These are phyloP conservation scores for Ustulina deusta DNA, from an alignment of 2,329 filamentous ascomycete genomes.

Conservation along the genomic window DNA sequence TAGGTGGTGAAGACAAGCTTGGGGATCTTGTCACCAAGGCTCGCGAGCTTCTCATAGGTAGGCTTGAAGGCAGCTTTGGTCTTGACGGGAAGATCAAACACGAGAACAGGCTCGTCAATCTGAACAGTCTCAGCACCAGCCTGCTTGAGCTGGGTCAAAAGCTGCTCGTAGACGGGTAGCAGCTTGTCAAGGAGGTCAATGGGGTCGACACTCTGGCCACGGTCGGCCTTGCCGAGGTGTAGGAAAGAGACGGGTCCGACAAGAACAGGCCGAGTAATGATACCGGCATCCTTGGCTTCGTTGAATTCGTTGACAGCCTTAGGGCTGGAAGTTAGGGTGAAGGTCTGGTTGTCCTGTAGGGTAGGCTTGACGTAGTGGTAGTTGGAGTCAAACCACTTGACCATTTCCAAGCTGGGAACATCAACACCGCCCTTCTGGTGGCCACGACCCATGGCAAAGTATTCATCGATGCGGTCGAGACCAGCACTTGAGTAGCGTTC, in stretches of 20 bases:
- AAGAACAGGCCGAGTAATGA: slow-evolving; percentile 91
- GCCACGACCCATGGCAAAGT: slow-evolving; percentile 99
- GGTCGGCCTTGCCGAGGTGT: slow-evolving; percentile 96
- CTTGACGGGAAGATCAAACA: slow-evolving; percentile 91
- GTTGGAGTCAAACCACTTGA: slow-evolving; percentile 99
- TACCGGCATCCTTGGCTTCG: slow-evolving; percentile 97
- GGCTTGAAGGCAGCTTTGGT: slow-evolving; percentile 98
- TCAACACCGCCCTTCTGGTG: slow-evolving; percentile 96
- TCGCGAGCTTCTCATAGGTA: slow-evolving; percentile 88
- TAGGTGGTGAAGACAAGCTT: slow-evolving; percentile 94
- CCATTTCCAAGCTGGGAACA: slow-evolving; percentile 97
- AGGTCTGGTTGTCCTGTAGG: slow-evolving; percentile 94
- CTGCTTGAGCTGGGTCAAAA: slow-evolving; percentile 92
- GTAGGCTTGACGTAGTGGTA: slow-evolving; percentile 99
- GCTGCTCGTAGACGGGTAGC: slow-evolving; percentile 92
- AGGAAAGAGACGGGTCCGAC: slow-evolving; percentile 98
- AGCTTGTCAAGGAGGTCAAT: slow-evolving; percentile 95
- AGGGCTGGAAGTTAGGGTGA: slow-evolving; percentile 86
- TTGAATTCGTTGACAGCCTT: slow-evolving; percentile 96
- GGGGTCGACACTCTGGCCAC: slow-evolving; percentile 90
- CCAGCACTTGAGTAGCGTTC: slow-evolving; percentile 93
- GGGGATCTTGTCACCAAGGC: slow-evolving; percentile 82
- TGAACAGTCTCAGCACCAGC: slow-evolving; percentile 97
- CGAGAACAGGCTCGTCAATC: slow-evolving; percentile 97
- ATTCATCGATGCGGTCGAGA: slow-evolving; percentile 90